Evolutionary conservation across 2,329 filamentous ascomycete species (phyloP), one percentile per base, ranked within the genome.

Genomic region (Camillea tinctor): DNA sequence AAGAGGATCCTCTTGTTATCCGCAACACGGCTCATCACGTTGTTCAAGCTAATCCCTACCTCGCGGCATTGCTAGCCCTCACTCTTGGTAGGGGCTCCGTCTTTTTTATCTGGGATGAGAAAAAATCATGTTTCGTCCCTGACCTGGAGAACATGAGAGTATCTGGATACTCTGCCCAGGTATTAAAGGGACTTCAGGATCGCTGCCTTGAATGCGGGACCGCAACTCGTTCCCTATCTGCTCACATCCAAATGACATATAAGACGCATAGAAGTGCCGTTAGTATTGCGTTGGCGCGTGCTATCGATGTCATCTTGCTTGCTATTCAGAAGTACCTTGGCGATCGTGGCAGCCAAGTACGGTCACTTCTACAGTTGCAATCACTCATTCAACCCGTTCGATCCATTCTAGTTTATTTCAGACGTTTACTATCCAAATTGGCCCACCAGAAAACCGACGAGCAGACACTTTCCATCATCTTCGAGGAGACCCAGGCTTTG

Each of bases 51-150:
- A 77, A 73, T 20, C 70, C 77, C 4, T 88, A 86, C 68, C 74
- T 80, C 54, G 73, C 80, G 19, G 88, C 87, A 11, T 76, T 94
- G 0, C 78, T 89, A 62, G 83, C 86, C 13, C 77, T 94, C 1
- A 85, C 86, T 0, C 81, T 93, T 5, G 91, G 91, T 0, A 82
- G 90, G 53, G 88, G 87, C 48, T 93, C 91, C 0, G 79, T 89
- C 1, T 82, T 95, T 36, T 95, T 92, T 72, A 70, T 74, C 0
- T 92, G 85, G 80, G 78, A 88, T 55, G 71, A 79, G 1, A 76
- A 78, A 2, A 79, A 79, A 24, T 75, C 74, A 22, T 76, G 75
- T 0, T 92, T 93, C 66, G 72, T 75, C 17, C 78, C 81, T 9
- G 73, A 75, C 1, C 66, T 83, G 0, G 68, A 77, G 0, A 72